Evolutionary conservation across 176 grass and related monocot genomes (phyloP).

Genomic region (Musa troglodytarum): DNA sequence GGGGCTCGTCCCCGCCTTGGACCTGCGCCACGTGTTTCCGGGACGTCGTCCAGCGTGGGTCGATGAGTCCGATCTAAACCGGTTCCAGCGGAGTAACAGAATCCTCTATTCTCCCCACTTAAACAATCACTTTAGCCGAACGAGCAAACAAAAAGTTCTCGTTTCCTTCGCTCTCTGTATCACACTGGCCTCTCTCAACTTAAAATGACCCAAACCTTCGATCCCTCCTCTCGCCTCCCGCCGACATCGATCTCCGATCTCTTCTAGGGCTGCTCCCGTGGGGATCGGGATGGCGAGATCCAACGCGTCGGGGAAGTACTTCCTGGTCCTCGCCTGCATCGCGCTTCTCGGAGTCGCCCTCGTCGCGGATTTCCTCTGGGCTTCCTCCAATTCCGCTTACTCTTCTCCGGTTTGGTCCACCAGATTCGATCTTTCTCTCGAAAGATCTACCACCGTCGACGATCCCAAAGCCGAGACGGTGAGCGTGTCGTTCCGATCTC

Average conservation of each 20-base stretch:
- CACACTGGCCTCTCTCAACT: not conserved
- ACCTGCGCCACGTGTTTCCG: too few species aligned
- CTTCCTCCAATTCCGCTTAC: conserved; percentile 34
- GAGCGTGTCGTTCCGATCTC: not conserved
- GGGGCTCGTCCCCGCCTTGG: too few species aligned
- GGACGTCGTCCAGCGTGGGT: too few species aligned
- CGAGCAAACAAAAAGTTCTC: too few species aligned
- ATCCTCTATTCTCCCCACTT: too few species aligned
- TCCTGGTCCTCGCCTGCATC: conserved; percentile 43
- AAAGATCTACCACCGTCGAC: conserved; percentile 1
- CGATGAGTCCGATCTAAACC: too few species aligned
- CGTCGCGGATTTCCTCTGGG: conserved; percentile 69
- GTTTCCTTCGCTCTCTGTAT: too few species aligned
- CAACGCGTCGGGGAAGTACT: conserved; percentile 30
- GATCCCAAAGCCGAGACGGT: conserved; percentile 22
- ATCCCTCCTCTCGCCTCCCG: not conserved
- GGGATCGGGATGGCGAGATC: conserved; percentile 46
- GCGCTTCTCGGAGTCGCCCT: conserved; percentile 57
- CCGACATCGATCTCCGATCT: not conserved
- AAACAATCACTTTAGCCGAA: too few species aligned
- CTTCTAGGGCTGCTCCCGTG: not conserved
- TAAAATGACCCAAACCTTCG: conserved; percentile 10
- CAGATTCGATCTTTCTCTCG: conserved; percentile 27
- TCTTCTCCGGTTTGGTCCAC: conserved; percentile 38
- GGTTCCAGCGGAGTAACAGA: too few species aligned